Evolutionary conservation across 352 stramenopile species (phyloP), one percentile per base, ranked within the genome.

Genomic region (Pythium rhizo-oryzae): DNA sequence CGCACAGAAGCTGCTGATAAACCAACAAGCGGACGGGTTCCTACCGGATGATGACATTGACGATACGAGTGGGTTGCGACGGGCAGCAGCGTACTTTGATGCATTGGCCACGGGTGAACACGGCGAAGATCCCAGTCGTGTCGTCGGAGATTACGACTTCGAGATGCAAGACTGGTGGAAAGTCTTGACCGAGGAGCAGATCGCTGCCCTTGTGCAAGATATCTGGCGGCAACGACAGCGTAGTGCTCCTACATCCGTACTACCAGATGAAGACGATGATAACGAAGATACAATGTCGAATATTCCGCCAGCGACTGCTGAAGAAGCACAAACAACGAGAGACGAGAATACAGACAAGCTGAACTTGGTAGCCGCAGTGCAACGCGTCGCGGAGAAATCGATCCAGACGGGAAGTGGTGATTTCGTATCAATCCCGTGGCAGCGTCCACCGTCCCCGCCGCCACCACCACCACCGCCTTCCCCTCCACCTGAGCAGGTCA

Each of bases 401-500:
- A 54, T 77, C n/a, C 70, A 77, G 39, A 77, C 70, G 9, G 46
- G 52, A 12, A 77, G 65, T 35, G n/a, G 67, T 23, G 69, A 75
- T 43, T 62, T 49, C n/a, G 16, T 24, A 21, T 6, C 24, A 2
- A 58, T 5, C 21, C 1, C 37, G 23, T 15, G 50, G 12, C 50
- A 58, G 1, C 41, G 47, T 61, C 58, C 65, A 8, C 30, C 50
- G 2, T n/a, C 43, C 8, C 53, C 55, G n/a, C 65, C 50, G 41
- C 65, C 41, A 4, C 37, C 23, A 13, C 19, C 28, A 33, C 28
- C 54, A 11, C 54, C 54, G 21, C 44, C 8, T 30, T 51, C 44
- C n/a, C 44, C 44, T 12, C 54, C 35, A 33, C 28, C 35, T 51
- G 23, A 62, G 52, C 47, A 23, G 11, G 12, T 1, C 24, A 47